Evolutionary conservation across 2,329 filamentous ascomycete species (phyloP).

Genomic region (Fusarium lyarnte): DNA sequence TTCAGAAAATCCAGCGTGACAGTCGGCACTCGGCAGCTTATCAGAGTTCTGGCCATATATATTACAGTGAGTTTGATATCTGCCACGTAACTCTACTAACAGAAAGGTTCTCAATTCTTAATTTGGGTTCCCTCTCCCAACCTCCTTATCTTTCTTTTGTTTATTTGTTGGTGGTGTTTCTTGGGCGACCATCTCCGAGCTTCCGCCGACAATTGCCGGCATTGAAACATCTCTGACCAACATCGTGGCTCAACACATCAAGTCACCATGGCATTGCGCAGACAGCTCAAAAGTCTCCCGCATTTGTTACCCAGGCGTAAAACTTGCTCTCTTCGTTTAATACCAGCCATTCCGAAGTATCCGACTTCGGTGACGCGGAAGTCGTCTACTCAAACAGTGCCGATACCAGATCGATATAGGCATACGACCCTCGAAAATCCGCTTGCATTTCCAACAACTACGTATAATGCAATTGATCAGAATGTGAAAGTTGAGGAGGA

Average conservation of each 20-base stretch:
- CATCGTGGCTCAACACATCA: fast-evolving
- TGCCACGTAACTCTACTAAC: background rate
- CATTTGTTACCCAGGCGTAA: fast-evolving
- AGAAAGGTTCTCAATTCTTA: fast-evolving
- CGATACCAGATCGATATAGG: background rate
- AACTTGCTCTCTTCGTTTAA: fast-evolving
- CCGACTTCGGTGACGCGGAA: background rate
- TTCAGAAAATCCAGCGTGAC: background rate
- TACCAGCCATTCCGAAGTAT: background rate
- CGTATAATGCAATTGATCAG: background rate
- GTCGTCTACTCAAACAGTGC: background rate
- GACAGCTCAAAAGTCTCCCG: fast-evolving
- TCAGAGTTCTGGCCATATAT: background rate
- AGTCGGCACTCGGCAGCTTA: background rate
- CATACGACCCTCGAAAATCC: background rate
- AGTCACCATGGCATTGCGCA: background rate
- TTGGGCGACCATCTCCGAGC: background rate
- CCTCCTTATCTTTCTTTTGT: background rate
- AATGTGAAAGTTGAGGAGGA: slow-evolving; percentile 48
- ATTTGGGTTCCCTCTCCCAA: fast-evolving
- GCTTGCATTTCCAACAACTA: background rate
- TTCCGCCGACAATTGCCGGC: background rate
- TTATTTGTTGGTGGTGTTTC: background rate
- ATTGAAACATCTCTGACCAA: background rate
- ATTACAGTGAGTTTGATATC: no score